Base-by-base conservation (phyloP, 1,139 yeast genomes). In the Hanseniaspora gamundiae region DNA sequence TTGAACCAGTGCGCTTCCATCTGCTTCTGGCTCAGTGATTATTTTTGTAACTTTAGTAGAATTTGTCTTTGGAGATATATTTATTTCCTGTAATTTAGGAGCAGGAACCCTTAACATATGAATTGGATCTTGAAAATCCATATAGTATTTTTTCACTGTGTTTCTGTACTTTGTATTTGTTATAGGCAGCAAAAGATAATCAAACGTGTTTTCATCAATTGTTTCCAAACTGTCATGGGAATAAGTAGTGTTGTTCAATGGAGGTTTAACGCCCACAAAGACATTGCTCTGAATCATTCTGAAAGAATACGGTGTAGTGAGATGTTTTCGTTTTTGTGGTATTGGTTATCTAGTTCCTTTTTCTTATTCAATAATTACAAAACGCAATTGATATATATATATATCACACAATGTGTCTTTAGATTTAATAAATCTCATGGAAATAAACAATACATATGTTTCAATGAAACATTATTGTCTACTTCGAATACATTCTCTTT, bases 81-180 rank as follows among this genome's bases (percentile, higher is more conserved):
- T 64, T 3, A 70, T 62, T 43, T 69, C 73, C 26, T 55, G 55
- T 7, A 62, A 45, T 35, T 60, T 60, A 1, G 74, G 74, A 35
- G 59, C 60, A 1, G 69, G 68, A 1, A 68, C 68, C 4, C 47
- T 42, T 30, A 67, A 53, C 29, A 49, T 49, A 19, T 52, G 44
- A 4, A 48, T 50, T 2, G 46, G 42, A 17, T 50, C 48, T 49
- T 53, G 58, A 41, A 64, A 66, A 6, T 49, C 45, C 35, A 65
- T 64, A 49, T 67, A 68, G 29, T 60, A 55, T 2, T 46, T 45
- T 50, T 58, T 62, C 39, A 71, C 66, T 40, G 58, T 55, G 39
- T 69, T 71, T 46, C 69, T 59, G 50, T 71, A 71, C 30, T 65
- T 53, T 1, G 60, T 54, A 47, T 70, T 71, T 3, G 76, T 71